Evolutionary conservation across 495 filamentous ascomycete genomes (phyloP).

Genomic region (Hypoxylon intermedium): DNA sequence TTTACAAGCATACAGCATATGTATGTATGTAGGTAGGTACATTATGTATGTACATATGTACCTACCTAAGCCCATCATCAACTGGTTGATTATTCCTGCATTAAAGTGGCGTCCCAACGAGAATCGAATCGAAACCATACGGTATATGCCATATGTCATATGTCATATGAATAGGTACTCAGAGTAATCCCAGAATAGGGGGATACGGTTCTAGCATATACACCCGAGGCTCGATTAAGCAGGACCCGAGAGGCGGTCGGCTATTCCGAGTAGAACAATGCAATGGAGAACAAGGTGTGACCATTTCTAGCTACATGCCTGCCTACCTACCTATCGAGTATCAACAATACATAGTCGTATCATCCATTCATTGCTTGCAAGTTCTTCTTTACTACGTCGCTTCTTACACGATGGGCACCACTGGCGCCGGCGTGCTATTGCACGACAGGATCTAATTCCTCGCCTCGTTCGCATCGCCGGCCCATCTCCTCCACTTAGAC

Average conservation of each 20-base stretch:
- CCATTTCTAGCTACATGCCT: neutral
- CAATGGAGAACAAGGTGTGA: slow-evolving; percentile 5
- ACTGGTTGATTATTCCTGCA: slow-evolving; percentile 28
- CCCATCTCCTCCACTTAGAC: slow-evolving; percentile 21
- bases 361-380: too few relatives aligned
- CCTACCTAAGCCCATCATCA: slow-evolving; percentile 30
- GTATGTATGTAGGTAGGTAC: slow-evolving; percentile 24
- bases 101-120: slow-evolving; percentile 39
- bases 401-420: slow-evolving; percentile 22
- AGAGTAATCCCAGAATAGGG: neutral
- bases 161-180: too few relatives aligned
- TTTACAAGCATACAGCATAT: slow-evolving; percentile 2
- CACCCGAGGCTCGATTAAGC: slow-evolving; percentile 3
- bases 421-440: slow-evolving; percentile 19
- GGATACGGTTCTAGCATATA: neutral
- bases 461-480: slow-evolving; percentile 3
- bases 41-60: too few relatives aligned
- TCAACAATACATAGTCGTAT: too few relatives aligned
- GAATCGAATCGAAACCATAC: slow-evolving; percentile 9
- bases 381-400: slow-evolving; percentile 13
- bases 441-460: slow-evolving; percentile 18
- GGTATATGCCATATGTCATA: too few relatives aligned
- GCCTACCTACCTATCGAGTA: neutral
- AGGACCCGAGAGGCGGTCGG: slow-evolving; percentile 8
- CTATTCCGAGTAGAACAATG: slow-evolving; percentile 1